Evolutionary conservation across 495 filamentous ascomycete species (phyloP).

Genomic region (Daldinia decipiens): DNA sequence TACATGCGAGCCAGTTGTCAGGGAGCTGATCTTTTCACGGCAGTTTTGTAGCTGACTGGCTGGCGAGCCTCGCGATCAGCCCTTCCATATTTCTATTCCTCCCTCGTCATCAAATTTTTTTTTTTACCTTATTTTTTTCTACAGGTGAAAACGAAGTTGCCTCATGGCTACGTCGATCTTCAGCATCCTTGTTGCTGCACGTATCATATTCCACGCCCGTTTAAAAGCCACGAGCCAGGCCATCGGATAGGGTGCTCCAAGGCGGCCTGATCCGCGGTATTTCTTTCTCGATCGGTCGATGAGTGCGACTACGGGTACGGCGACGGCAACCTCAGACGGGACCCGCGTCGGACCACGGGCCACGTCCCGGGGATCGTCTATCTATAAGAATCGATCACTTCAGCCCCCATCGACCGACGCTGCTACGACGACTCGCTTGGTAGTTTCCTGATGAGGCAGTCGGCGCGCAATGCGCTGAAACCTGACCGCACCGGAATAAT

Average conservation of each 20-base stretch:
- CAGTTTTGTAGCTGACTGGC: conserved; percentile 48
- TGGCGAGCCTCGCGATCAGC: conserved; percentile 49
- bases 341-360: conserved; percentile 40
- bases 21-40: conserved; percentile 43
- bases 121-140: neutral
- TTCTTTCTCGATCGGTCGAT: conserved; percentile 36
- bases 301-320: conserved; percentile 34
- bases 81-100: conserved; percentile 33
- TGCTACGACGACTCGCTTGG: conserved; percentile 29
- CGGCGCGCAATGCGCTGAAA: conserved; percentile 45
- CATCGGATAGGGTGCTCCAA: conserved; percentile 38
- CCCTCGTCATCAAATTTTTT: neutral
- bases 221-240: conserved; percentile 40
- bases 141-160: neutral
- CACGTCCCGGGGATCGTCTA: conserved; percentile 40
- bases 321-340: conserved; percentile 38
- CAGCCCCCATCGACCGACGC: conserved; percentile 42
- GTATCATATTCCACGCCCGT: conserved; percentile 15
- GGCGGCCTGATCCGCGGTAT: conserved; percentile 18
- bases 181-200: neutral
- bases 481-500: conserved; percentile 35
- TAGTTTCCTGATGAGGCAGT: conserved; percentile 45
- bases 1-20: conserved; percentile 45
- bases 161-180: conserved; percentile 13
- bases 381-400: conserved; percentile 35